Conservation (phyloP, 2,329 filamentous ascomycete species). For the Penicillium sclerotigenum region DNA sequence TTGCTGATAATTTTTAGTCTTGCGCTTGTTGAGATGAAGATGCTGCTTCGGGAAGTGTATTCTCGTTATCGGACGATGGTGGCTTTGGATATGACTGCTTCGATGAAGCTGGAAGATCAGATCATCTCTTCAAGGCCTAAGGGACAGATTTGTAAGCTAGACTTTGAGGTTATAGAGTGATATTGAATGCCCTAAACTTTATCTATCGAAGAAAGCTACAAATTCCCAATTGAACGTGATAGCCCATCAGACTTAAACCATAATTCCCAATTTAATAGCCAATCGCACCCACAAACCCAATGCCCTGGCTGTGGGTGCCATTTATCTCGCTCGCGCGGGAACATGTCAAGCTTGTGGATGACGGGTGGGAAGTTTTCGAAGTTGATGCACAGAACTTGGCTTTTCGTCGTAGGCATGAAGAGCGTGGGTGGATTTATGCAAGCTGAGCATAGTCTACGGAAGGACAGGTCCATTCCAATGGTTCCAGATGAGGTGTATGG, state of each 20-base stretch:
- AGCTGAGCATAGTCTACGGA: no score
- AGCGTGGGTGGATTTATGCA: no score
- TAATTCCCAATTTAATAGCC: background rate
- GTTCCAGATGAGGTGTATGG: no score
- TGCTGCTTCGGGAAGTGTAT: conserved; percentile 61
- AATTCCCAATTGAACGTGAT: background rate
- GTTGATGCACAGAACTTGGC: no score
- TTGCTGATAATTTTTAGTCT: conserved; percentile 42
- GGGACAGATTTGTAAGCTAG: conserved; percentile 58
- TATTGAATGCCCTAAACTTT: background rate
- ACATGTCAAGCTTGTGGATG: no score
- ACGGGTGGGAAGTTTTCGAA: no score
- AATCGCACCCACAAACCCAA: no score
- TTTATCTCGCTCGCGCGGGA: no score
- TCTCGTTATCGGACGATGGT: conserved; percentile 53
- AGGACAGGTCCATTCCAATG: no score
- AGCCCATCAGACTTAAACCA: background rate
- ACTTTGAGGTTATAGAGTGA: conserved; percentile 18
- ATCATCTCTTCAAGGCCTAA: conserved; percentile 63
- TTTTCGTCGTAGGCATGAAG: no score
- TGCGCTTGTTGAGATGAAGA: conserved; percentile 67
- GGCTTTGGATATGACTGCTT: conserved; percentile 53
- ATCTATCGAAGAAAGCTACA: background rate
- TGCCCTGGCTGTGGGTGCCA: no score
- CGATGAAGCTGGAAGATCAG: conserved; percentile 66